Conservation (phyloP, 2,329 filamentous ascomycete species). For the Neocatenulostroma microsporum region DNA sequence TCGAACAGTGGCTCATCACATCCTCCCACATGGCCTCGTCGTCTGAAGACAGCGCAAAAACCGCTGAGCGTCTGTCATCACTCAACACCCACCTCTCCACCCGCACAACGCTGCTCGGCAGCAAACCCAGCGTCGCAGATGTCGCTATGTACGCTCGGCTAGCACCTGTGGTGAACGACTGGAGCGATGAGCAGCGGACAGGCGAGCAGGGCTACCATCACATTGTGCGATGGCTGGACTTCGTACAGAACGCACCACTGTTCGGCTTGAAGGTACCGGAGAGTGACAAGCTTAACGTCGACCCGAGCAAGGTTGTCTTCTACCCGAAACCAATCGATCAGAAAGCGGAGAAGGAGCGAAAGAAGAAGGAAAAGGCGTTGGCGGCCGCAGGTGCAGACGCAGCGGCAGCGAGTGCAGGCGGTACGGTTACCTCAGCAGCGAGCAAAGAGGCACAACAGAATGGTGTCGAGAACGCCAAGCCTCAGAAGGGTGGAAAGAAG, state of each 20-base stretch:
- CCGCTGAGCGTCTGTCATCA: constrained; percentile 60
- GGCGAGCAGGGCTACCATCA: constrained; percentile 84
- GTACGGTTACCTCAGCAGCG: constrained; percentile 36
- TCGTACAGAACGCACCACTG: constrained; percentile 77
- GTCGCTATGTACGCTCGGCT: constrained; percentile 74
- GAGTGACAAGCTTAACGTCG: constrained; percentile 67
- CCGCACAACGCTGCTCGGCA: constrained; percentile 80
- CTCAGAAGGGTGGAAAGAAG: constrained; percentile 36
- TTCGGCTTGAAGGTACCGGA: constrained; percentile 63
- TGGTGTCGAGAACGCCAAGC: constrained; percentile 28
- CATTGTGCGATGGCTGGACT: constrained; percentile 85
- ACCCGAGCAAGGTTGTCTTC: constrained; percentile 72
- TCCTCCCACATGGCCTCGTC: constrained; percentile 60
- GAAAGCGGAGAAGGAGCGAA: constrained; percentile 91
- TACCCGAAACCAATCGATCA: constrained; percentile 82
- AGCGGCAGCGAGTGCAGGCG: constrained; percentile 38
- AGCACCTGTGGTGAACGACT: constrained; percentile 66
- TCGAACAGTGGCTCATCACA: constrained; percentile 80
- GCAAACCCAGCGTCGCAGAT: constrained; percentile 83
- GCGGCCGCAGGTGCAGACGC: constrained; percentile 46
- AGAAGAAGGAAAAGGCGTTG: constrained; percentile 88
- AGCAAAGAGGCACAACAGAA: constrained; percentile 43
- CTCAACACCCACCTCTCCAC: constrained; percentile 83
- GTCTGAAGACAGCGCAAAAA: constrained; percentile 50
- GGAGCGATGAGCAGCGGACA: constrained; percentile 79